Percentiles rank a stretch among this genome's conserved stretches.
Conservation (phyloP, 768 basidiomycete species). For the Epithele typhae region DNA sequence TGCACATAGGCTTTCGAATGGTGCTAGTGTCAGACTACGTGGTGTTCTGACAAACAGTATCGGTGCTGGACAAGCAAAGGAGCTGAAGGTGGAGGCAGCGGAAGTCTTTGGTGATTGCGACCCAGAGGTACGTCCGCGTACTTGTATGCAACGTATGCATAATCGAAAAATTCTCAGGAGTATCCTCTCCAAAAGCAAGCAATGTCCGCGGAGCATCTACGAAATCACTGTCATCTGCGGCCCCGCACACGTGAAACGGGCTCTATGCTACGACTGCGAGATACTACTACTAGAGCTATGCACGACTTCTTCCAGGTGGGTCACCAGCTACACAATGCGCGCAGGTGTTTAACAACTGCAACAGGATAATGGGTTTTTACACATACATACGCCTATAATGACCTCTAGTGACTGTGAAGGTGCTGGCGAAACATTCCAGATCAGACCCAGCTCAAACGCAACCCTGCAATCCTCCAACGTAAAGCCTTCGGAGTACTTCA, state of each 20-base stretch:
- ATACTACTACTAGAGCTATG: conserved; percentile 51
- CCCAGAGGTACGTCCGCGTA: conserved; percentile 39
- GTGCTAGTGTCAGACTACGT: conserved; percentile 46
- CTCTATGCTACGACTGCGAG: conserved; percentile 72
- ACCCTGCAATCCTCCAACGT: conserved; percentile 11
- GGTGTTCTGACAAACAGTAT: conserved; percentile 44
- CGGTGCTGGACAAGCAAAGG: conserved; percentile 47
- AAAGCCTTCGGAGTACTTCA: conserved; percentile 59
- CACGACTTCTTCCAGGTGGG: conserved; percentile 71
- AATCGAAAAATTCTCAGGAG: too few species aligned
- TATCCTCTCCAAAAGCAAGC: conserved; percentile 94
- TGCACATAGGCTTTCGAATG: conserved; percentile 18
- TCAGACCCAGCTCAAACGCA: conserved; percentile 37
- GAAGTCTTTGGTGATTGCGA: conserved; percentile 53
- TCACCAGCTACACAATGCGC: conserved; percentile 1
- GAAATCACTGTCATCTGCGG: conserved; percentile 86
- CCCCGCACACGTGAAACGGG: conserved; percentile 69
- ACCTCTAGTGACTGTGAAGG: conserved; percentile 95
- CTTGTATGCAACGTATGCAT: too few species aligned
- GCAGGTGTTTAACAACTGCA: conserved; percentile 54
- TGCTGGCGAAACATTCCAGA: conserved; percentile 85
- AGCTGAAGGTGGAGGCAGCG: conserved; percentile 46
- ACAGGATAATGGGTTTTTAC: conserved; percentile 57
- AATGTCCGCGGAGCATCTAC: conserved; percentile 71
- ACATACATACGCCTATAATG: conserved; percentile 81